Evolutionary conservation across 2,329 filamentous ascomycete species (phyloP).

Genomic region (Colletotrichum salicis): DNA sequence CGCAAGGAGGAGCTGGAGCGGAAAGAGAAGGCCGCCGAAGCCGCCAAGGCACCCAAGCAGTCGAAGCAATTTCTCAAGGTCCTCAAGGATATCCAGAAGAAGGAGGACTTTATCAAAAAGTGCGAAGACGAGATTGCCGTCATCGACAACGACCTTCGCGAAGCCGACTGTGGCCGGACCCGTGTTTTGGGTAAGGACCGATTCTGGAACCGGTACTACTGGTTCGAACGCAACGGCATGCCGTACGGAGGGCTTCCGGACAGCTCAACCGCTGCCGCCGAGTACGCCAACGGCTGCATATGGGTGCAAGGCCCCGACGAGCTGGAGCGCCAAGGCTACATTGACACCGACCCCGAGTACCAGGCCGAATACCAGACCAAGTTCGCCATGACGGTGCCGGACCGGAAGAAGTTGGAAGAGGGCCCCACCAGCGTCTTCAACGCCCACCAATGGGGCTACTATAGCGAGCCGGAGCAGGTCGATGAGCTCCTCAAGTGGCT

Average conservation of each 20-base stretch:
- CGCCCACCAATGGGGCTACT: conserved; percentile 90
- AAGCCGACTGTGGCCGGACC: conserved; percentile 92
- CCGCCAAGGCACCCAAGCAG: conserved; percentile 76
- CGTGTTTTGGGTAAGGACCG: conserved; percentile 91
- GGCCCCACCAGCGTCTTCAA: conserved; percentile 80
- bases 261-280: conserved; percentile 87
- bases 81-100: conserved; percentile 87
- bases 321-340: conserved; percentile 85
- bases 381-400: conserved; percentile 84
- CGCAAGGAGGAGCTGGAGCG: conserved; percentile 77
- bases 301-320: conserved; percentile 97
- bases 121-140: conserved; percentile 87
- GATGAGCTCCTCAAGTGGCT: conserved; percentile 88
- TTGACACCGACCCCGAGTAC: conserved; percentile 77
- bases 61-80: conserved; percentile 91
- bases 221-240: conserved; percentile 99
- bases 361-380: conserved; percentile 80
- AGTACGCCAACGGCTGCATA: conserved; percentile 92
- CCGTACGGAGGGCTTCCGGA: conserved; percentile 88
- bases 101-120: conserved; percentile 80
- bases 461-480: conserved; percentile 81
- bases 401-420: conserved; percentile 89
- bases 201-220: conserved; percentile 99
- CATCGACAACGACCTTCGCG: conserved; percentile 90
- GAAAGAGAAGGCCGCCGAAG: conserved; percentile 67